Evolutionary conservation across 805 yeast species (phyloP).

Genomic region (Wickerhamiella australiensis): DNA sequence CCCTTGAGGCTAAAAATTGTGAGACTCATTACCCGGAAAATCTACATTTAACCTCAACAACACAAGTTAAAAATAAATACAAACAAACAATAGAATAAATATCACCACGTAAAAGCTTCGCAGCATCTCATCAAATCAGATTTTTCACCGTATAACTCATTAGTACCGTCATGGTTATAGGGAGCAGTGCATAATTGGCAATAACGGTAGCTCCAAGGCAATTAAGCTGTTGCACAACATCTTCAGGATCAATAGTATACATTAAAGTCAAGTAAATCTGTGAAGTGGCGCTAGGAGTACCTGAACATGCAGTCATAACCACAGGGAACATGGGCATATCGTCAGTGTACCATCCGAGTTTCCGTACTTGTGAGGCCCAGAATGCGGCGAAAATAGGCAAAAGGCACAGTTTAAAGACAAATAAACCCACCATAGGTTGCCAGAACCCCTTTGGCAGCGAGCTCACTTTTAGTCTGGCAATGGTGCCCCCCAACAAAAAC

Average conservation of each 20-base stretch:
- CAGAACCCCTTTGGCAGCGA: constrained; percentile 55
- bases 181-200: constrained; percentile 57
- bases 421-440: constrained; percentile 46
- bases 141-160: constrained; percentile 48
- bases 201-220: constrained; percentile 67
- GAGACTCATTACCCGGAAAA: no score
- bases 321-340: constrained; percentile 52
- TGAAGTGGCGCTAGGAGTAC: constrained; percentile 81
- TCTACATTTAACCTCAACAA: no score
- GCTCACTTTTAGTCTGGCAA: constrained; percentile 56
- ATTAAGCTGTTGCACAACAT: constrained; percentile 51
- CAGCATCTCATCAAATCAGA: constrained; percentile 13
- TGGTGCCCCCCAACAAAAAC: constrained; percentile 72
- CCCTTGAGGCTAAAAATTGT: no score
- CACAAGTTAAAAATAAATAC: background rate
- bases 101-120: background rate
- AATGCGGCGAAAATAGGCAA: constrained; percentile 71
- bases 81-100: background rate
- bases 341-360: constrained; percentile 50
- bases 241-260: constrained; percentile 47
- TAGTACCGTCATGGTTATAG: constrained; percentile 60
- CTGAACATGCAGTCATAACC: constrained; percentile 59
- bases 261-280: constrained; percentile 82
- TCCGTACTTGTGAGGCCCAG: constrained; percentile 48
- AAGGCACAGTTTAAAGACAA: constrained; percentile 46